phyloP scores from a whole-genome alignment of 768 basidiomycete species.

The Gloeophyllum trabeum region DNA sequence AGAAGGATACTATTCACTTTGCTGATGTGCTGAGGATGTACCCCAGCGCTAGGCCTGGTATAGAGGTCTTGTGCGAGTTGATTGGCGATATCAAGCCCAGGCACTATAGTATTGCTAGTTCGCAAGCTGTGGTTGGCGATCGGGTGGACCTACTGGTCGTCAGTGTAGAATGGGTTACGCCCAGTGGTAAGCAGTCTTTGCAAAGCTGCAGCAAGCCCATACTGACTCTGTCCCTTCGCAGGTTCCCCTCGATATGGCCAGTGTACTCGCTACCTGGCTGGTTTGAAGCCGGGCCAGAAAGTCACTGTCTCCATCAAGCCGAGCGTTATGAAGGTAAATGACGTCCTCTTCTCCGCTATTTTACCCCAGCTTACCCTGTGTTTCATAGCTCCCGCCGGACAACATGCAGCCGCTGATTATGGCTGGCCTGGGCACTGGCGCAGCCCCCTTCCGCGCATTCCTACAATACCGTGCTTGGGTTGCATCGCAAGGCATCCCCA shows the following conservation, averaged over 20 bases:
- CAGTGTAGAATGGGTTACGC: constrained; percentile 88
- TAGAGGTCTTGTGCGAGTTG: constrained; percentile 80
- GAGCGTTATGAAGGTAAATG: constrained; percentile 91
- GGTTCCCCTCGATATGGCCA: constrained; percentile 80
- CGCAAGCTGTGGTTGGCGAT: constrained; percentile 91
- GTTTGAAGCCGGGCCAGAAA: constrained; percentile 75
- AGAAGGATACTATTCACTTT: constrained; percentile 92
- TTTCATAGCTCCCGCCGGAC: constrained; percentile 64
- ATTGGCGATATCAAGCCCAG: constrained; percentile 94
- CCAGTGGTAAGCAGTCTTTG: constrained; percentile 48
- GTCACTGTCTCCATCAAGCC: constrained; percentile 98
- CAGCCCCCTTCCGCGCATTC: constrained; percentile 98
- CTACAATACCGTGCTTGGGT: constrained; percentile 90
- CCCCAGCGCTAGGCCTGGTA: constrained; percentile 65
- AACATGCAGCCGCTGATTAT: constrained; percentile 89
- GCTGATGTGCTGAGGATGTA: constrained; percentile 77
- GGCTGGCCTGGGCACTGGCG: constrained; percentile 97
- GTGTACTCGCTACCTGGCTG: constrained; percentile 90
- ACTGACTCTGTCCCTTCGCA: constrained; percentile 16
- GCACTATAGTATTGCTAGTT: constrained; percentile 96
- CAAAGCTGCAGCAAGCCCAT: background rate
- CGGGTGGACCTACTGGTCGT: constrained; percentile 92
- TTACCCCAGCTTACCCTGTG: background rate
- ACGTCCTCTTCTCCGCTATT: background rate
- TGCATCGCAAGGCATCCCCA: constrained; percentile 57